Conservation (phyloP, 352 stramenopile genomes). For the Phytophthora pini region DNA sequence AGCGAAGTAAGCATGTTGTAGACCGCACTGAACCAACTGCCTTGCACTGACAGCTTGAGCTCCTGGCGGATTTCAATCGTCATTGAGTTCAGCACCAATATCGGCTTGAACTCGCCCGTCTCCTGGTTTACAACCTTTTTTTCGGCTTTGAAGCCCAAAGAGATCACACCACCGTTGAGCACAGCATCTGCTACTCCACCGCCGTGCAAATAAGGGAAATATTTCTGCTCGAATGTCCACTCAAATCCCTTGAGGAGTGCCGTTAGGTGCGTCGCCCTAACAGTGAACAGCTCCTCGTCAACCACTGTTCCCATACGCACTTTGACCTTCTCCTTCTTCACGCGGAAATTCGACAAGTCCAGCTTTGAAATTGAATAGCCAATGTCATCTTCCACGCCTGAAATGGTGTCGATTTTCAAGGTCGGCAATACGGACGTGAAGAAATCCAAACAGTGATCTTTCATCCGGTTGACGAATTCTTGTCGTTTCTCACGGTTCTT, state of each 20-base stretch:
- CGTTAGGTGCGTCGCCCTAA: slow-evolving; percentile 77
- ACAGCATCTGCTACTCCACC: slow-evolving; percentile 76
- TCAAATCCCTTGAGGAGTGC: slow-evolving; percentile 83
- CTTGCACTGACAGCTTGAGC: slow-evolving; percentile 82
- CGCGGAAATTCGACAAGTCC: slow-evolving; percentile 82
- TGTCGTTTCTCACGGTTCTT: slow-evolving; percentile 74
- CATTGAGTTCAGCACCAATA: slow-evolving; percentile 84
- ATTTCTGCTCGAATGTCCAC: slow-evolving; percentile 89
- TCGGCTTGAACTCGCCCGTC: slow-evolving; percentile 72
- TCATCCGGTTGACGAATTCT: slow-evolving; percentile 80
- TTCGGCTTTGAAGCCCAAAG: slow-evolving; percentile 84
- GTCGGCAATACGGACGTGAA: slow-evolving; percentile 86
- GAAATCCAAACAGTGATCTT: slow-evolving; percentile 87
- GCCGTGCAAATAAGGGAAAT: slow-evolving; percentile 88
- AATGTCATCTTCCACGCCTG: slow-evolving; percentile 75
- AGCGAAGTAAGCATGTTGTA: slow-evolving; percentile 85
- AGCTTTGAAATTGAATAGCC: slow-evolving; percentile 82
- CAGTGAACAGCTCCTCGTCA: slow-evolving; percentile 83
- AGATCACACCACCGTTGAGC: slow-evolving; percentile 76
- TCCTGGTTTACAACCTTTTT: slow-evolving; percentile 63
- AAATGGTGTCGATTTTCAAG: slow-evolving; percentile 86
- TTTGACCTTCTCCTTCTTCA: slow-evolving; percentile 88
- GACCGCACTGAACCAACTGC: slow-evolving; percentile 86
- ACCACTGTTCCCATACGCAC: slow-evolving; percentile 83
- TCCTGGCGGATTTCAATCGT: slow-evolving; percentile 86